Evolutionary conservation across 495 filamentous ascomycete species (phyloP), one percentile per base, ranked within the genome.

Genomic region (Echria macrotheca): DNA sequence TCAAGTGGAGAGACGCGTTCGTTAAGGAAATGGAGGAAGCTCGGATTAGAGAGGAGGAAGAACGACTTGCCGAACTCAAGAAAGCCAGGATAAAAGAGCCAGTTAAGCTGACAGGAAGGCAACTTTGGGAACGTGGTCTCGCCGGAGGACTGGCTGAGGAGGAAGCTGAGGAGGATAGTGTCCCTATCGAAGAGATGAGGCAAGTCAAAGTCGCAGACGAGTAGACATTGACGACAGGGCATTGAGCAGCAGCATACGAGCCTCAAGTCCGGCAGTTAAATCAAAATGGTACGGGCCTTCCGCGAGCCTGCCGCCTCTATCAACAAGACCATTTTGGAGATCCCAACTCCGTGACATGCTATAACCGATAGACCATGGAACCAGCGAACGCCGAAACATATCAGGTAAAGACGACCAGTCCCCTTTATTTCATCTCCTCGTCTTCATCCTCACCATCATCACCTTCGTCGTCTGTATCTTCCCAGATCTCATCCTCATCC

Each of bases 111-210:
- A 89, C 87, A 5, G 89, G 89, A 26, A 85, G 71, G 64, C 82
- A 95, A 61, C 65, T 95, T 42, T 95, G 89, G 89, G 84, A 90
- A 72, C 74, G 78, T 41, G 89, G 89, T 7, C 69, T 95, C 61
- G 88, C 73, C 53, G 83, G 81, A 23, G 87, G 84, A 70, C 74
- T 58, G 42, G 86, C 84, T 42, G 84, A 89, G 64, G 88, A 88
- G 54, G 85, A 90, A 36, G 73, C 58, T 21, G 78, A 73, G 0
- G 66, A 71, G 14, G 73, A 72, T 52, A 68, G 64, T 11, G 60
- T 69, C 39, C 65, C 81, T 17, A 63, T 70, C 23, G 79, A 80
- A 55, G 77, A 71, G 25, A 65, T 89, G 36, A 79, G 85, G 38
- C 85, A 82, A 66, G 69, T 91, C 48, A 86, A 83, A 59, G 71